Base-by-base conservation (phyloP, 2,329 filamentous ascomycete species). In the Colletotrichum neosansevieriae region DNA sequence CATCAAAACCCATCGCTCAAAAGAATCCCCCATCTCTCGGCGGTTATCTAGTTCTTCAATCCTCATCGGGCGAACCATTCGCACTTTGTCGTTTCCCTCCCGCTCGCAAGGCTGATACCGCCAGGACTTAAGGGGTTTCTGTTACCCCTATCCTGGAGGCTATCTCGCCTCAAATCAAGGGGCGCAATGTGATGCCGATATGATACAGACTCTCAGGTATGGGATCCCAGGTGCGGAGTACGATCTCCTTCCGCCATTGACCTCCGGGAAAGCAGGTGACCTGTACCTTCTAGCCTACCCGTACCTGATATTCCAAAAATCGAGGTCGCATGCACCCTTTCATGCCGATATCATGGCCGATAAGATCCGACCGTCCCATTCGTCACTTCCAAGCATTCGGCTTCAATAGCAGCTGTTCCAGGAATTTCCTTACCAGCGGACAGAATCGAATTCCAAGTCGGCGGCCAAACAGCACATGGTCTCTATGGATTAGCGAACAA, bases 181-280 rank as follows among this genome's bases (percentile, higher is more conserved):
- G 63, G 58, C 36, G 15, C 36, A 44, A 42, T n/a, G 24, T 63
- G 61, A 65, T 54, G 62, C 61, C 45, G 19, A 69, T 65, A 32
- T 56, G 62, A 65, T 56, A 60, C 49, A 19, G 34, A 24, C 10
- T 17, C 44, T 29, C n/a, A 42, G 21, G 54, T 11, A 34, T 36
- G 51, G 11, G n/a, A 36, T n/a, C 9, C 42, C 47, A 56, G 17
- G 61, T 59, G 54, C 34, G 40, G 6, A 17, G 11, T 51, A 38
- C 49, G 19, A 17, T n/a, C 24, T 47, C 10, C 11, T n/a, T n/a
- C 42, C 38, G 40, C 34, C 54, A 44, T 29, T 34, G 34, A 15
- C 34, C 11, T 34, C 44, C 24, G 11, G 11, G 21, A n/a, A 44
- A n/a, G 49, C 15, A 65, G 47, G 49, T 50, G 57, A 38, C 6